These are phyloP conservation scores for Astrocystis sublimbata DNA, from an alignment of 495 filamentous ascomycete genomes.

Conservation along the genomic window DNA sequence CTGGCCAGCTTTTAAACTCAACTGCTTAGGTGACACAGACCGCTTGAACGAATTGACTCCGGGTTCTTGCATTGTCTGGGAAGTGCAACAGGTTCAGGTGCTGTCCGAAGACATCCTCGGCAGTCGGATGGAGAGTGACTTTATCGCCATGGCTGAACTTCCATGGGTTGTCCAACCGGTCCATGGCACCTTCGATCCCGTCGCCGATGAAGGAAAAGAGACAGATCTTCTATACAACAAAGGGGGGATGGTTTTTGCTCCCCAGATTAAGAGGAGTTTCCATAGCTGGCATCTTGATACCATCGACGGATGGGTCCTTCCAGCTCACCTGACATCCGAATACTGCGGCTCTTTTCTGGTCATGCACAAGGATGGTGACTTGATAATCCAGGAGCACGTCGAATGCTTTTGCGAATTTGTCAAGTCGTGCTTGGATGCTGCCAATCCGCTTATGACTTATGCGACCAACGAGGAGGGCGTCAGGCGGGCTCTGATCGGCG, in stretches of 20 bases:
- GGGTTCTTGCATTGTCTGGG: too few species aligned
- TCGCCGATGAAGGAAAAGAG: background rate
- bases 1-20: slow-evolving; percentile 18
- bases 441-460: background rate
- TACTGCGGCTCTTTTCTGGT: background rate
- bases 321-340: background rate
- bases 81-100: background rate
- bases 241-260: background rate
- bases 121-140: background rate
- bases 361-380: background rate
- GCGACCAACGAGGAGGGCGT: background rate
- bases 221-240: background rate
- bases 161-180: background rate
- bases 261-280: background rate
- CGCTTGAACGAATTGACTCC: background rate
- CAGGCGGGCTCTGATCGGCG: background rate
- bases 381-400: background rate
- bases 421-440: background rate
- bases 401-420: background rate
- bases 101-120: background rate
- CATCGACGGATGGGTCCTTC: background rate
- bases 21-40: slow-evolving; percentile 10
- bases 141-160: background rate
- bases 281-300: background rate
- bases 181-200: background rate